These are phyloP conservation scores for Rhodamnia argentea DNA, from an alignment of 345 rosid genomes.

Conservation along the genomic window DNA sequence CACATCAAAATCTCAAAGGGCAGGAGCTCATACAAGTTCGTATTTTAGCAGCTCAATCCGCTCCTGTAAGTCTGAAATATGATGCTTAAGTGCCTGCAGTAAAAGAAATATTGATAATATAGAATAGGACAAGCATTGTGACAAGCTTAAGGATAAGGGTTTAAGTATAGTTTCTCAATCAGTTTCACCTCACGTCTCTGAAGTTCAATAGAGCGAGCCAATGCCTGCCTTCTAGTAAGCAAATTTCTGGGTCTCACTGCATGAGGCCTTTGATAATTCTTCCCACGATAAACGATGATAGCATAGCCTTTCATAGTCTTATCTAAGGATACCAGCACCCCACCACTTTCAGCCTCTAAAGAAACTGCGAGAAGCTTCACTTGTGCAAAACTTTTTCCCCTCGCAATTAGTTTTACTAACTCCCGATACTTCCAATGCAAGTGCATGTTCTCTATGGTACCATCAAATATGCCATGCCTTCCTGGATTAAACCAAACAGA, in stretches of 20 bases:
- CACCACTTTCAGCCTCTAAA: slow-evolving; percentile 93
- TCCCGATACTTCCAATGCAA: slow-evolving; percentile 90
- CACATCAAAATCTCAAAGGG: not conserved
- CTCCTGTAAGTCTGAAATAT: slow-evolving; percentile 52
- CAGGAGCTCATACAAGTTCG: slow-evolving; percentile 26
- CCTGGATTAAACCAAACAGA: slow-evolving; percentile 25
- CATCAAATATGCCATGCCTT: slow-evolving; percentile 67
- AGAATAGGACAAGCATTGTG: not conserved
- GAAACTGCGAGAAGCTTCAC: slow-evolving; percentile 73
- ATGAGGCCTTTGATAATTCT: slow-evolving; percentile 59
- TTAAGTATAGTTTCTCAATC: not conserved
- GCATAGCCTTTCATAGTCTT: slow-evolving; percentile 68
- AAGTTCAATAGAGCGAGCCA: slow-evolving; percentile 77
- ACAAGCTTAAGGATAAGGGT: not conserved
- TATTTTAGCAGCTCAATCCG: slow-evolving; percentile 47
- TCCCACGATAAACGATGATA: slow-evolving; percentile 76
- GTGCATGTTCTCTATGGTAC: slow-evolving; percentile 89
- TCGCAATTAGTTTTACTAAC: slow-evolving; percentile 70
- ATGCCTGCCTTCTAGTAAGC: slow-evolving; percentile 71
- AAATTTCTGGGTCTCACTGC: slow-evolving; percentile 57
- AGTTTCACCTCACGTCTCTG: slow-evolving; percentile 75
- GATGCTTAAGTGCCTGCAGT: slow-evolving; percentile 72
- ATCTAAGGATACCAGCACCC: slow-evolving; percentile 73
- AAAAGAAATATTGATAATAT: slow-evolving; percentile 4
- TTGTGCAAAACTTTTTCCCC: slow-evolving; percentile 48